Evolutionary conservation across 768 basidiomycete species (phyloP).

Genomic region (Kwoniella sp.): DNA sequence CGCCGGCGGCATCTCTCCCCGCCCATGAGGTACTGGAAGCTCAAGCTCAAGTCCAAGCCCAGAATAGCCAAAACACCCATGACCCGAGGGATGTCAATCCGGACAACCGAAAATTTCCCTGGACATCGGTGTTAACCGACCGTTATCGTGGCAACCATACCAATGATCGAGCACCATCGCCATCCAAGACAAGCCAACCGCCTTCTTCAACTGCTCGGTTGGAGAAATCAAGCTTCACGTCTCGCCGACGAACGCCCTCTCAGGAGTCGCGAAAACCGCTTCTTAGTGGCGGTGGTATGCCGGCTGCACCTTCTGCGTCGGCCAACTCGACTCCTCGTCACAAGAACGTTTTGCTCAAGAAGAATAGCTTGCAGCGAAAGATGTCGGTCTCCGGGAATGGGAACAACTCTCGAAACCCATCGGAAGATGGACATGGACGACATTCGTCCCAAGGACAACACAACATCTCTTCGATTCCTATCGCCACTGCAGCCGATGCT

Average conservation of each 20-base stretch:
- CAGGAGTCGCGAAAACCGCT: conserved; percentile 12
- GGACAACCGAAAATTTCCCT: conserved; percentile 15
- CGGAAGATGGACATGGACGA: neutral
- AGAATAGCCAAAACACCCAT: neutral
- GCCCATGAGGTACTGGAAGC: conserved; percentile 4
- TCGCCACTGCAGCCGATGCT: neutral
- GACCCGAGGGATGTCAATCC: conserved; percentile 21
- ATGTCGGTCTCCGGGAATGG: conserved; percentile 4
- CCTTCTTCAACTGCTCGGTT: neutral
- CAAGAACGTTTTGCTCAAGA: conserved; percentile 27
- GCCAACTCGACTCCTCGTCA: conserved; percentile 19
- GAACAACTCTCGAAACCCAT: neutral
- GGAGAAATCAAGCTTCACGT: neutral
- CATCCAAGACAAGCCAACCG: neutral
- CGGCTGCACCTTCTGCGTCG: conserved; percentile 20
- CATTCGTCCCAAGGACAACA: neutral
- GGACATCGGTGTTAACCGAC: conserved; percentile 14
- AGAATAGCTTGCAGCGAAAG: conserved; percentile 11
- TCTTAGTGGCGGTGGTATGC: neutral
- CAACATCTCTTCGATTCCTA: neutral
- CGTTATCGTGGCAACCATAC: neutral
- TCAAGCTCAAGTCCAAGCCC: neutral
- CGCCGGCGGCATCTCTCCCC: conserved; percentile 11
- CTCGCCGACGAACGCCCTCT: neutral
- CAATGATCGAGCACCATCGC: neutral